Evolutionary conservation across 371 early-diverging fungal genomes (phyloP), one percentile per base, ranked within the genome.

Genomic region (Gilbertella persicaria): DNA sequence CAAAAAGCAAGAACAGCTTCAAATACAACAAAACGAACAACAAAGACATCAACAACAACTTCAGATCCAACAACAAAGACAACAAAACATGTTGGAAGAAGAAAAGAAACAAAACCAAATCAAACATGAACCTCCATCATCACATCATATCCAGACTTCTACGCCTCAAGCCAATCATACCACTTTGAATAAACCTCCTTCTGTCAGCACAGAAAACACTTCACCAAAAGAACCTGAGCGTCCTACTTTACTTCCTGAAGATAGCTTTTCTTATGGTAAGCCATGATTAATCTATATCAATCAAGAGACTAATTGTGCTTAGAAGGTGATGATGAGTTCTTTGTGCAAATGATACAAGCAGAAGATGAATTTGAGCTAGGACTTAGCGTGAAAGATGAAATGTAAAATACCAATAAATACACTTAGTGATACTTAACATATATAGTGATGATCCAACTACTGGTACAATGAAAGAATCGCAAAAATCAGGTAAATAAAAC

Each of bases 241-340:
- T 33, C 29, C 47, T 30, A 47, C n/a, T 37, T 26, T 41, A 5
- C 6, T 41, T 3, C 42, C 42, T 45, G 54, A 54, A 54, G 54
- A 54, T 13, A 54, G 54, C 19, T 54, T 54, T 29, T 45, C 37
- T 28, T 54, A 54, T 54, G 54, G 54, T 54, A 45, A 29, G 9
- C 13, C 2, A 3, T 30, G n/a, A 4, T n/a, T 5, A 36, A 28
- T 35, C 2, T 16, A 6, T 30, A 14, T 3, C 21, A 16, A 8
- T 36, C n/a, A 30, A 48, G 9, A 29, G 5, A 8, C 36, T 17
- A 35, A 3, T 20, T 21, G 5, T 36, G 1, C n/a, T 37, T 46
- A 54, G 54, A 54, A 44, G 44, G 45, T 38, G 54, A 54, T 30
- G 54, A 54, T 20, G 54, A 45, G 5, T 40, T 54, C 1, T 45